phyloP scores from a whole-genome alignment of 345 rosid species.

The Citrus trifoliata region DNA sequence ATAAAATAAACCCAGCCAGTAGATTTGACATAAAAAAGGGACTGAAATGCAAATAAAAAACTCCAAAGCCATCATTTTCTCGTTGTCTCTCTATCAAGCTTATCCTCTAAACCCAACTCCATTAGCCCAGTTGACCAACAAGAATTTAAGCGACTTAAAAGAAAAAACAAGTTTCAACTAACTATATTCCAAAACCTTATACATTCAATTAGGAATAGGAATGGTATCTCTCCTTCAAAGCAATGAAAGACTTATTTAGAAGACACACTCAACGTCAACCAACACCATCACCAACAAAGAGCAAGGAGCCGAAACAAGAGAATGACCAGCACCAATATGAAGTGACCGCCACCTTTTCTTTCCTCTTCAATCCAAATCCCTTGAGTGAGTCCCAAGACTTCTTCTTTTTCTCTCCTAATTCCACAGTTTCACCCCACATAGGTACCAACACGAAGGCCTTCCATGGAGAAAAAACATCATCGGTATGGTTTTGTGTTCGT shows the following conservation, averaged over 20 bases:
- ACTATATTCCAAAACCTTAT: conserved; percentile 4
- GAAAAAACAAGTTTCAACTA: background rate
- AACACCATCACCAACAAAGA: background rate
- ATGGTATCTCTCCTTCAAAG: conserved; percentile 33
- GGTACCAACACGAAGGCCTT: background rate
- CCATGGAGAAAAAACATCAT: conserved; percentile 29
- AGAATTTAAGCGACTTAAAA: background rate
- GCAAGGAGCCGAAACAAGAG: background rate
- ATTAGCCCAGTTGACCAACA: conserved; percentile 9
- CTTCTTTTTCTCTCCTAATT: background rate
- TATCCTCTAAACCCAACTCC: background rate
- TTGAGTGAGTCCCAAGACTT: conserved; percentile 30
- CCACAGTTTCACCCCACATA: background rate
- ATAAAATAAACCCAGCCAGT: background rate
- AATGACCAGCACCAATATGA: background rate
- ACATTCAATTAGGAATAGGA: conserved; percentile 3
- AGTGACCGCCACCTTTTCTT: background rate
- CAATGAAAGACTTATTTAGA: conserved; percentile 22
- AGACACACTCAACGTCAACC: conserved; percentile 19
- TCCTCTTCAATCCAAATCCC: conserved; percentile 15
- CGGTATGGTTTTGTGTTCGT: conserved; percentile 13
- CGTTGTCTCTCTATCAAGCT: background rate
- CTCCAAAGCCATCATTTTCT: background rate
- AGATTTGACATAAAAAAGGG: background rate
- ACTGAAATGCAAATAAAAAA: background rate